These are phyloP conservation scores for Hemerocallis citrina DNA, from an alignment of 106 monocot species.

Conservation along the genomic window DNA sequence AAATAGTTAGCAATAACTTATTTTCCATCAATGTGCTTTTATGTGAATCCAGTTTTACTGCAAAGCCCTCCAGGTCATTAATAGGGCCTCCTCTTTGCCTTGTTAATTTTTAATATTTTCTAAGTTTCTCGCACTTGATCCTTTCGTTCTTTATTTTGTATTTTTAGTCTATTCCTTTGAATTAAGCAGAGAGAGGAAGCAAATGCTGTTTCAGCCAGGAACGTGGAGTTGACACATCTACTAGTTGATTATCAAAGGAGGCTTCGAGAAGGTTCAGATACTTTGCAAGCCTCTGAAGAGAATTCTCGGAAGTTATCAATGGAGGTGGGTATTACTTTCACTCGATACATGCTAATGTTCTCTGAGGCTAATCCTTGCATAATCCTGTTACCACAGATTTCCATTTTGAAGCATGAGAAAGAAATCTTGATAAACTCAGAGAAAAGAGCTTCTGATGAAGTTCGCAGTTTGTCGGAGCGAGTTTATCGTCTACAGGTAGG, in stretches of 20 bases:
- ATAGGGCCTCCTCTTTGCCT: neutral
- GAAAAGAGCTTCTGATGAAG: conserved; percentile 73
- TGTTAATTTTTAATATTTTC: neutral
- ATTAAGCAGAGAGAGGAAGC: conserved; percentile 73
- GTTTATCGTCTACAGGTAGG: conserved; percentile 76
- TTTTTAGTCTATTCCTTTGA: neutral
- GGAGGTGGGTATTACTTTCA: conserved; percentile 41
- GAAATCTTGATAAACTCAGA: conserved; percentile 69
- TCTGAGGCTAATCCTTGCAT: neutral
- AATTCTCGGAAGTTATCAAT: conserved; percentile 62
- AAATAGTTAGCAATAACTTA: too few species aligned
- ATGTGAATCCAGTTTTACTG: too few species aligned
- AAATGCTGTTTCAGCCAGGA: conserved; percentile 67
- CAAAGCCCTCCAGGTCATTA: too few species aligned
- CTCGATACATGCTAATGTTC: neutral
- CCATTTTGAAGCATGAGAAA: conserved; percentile 79
- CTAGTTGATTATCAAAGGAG: conserved; percentile 78
- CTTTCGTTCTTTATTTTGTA: neutral
- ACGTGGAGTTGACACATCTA: conserved; percentile 65
- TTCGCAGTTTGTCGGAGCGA: conserved; percentile 61
- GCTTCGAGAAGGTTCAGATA: conserved; percentile 58
- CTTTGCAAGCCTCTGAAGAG: conserved; percentile 57
- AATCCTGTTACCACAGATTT: conserved; percentile 38
- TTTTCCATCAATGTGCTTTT: too few species aligned
- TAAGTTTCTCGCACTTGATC: neutral